Conservation (phyloP, 306 rosid genomes). For the Glycyrrhiza uralensis region DNA sequence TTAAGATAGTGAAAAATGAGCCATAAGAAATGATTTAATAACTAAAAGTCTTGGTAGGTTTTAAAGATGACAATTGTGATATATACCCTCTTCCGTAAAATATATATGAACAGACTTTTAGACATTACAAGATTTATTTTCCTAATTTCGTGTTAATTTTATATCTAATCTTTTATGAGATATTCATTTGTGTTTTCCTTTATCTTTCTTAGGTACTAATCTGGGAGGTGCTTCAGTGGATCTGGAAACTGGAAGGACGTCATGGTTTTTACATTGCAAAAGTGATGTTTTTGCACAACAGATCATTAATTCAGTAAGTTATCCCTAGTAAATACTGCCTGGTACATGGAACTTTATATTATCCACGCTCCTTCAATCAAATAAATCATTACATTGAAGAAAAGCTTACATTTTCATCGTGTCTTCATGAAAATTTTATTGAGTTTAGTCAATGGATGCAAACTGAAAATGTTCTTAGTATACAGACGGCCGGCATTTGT, state of each 20-base stretch:
- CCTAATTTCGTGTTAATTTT: not conserved
- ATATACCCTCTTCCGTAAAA: not conserved
- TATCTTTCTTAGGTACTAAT: slow-evolving; percentile 58
- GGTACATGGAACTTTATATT: not conserved
- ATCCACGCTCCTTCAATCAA: not conserved
- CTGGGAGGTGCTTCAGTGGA: slow-evolving; percentile 75
- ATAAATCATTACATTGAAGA: slow-evolving; percentile 1
- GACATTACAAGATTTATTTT: not conserved
- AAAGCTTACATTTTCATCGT: not conserved
- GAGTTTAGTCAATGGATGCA: not conserved
- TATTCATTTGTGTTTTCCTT: slow-evolving; percentile 20
- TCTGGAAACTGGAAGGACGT: slow-evolving; percentile 54
- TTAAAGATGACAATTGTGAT: slow-evolving; percentile 16
- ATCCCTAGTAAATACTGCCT: not conserved
- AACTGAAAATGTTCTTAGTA: not conserved
- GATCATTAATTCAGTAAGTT: slow-evolving; percentile 66
- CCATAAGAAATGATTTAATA: not conserved
- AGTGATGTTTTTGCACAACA: slow-evolving; percentile 93
- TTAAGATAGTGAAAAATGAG: slow-evolving; percentile 19
- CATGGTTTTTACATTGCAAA: slow-evolving; percentile 72
- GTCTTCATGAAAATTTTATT: slow-evolving; percentile 11
- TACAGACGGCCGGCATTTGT: not conserved
- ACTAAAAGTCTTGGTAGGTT: not conserved
- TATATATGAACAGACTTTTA: not conserved
- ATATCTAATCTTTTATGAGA: not conserved